phyloP scores from a whole-genome alignment of 139 green algal genomes.

The Tetraselmis striata region DNA sequence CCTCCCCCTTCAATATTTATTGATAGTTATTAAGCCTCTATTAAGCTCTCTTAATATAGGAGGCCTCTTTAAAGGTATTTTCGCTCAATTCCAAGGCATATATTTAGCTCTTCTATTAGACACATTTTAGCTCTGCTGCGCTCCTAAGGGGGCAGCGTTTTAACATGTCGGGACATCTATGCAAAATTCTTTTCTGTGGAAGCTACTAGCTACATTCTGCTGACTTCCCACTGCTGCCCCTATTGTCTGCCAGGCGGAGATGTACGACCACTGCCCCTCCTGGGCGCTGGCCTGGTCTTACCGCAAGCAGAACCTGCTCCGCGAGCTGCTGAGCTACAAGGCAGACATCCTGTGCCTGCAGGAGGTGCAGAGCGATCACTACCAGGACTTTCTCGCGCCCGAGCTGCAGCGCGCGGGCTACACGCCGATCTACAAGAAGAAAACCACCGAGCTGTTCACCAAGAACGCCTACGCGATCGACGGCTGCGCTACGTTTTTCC shows the following conservation, averaged over 20 bases:
- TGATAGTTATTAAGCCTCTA: too few relatives aligned
- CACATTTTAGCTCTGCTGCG: too few relatives aligned
- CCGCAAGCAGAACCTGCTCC: slow-evolving; percentile 85
- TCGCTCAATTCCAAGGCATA: too few relatives aligned
- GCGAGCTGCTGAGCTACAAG: slow-evolving; percentile 80
- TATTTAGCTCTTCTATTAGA: too few relatives aligned
- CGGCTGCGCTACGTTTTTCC: slow-evolving; percentile 97
- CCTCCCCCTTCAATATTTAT: too few relatives aligned
- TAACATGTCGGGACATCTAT: too few relatives aligned
- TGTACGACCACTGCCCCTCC: slow-evolving; percentile 72
- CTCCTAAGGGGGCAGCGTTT: too few relatives aligned
- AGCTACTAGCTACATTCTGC: too few relatives aligned
- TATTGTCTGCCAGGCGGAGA: slow-evolving; percentile 63
- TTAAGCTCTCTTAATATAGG: too few relatives aligned
- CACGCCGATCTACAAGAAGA: slow-evolving; percentile 97
- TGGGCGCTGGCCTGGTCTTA: slow-evolving; percentile 93
- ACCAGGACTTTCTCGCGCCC: slow-evolving; percentile 54
- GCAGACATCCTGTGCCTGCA: slow-evolving; percentile 96
- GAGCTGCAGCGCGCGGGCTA: slow-evolving; percentile 88
- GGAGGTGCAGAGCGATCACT: slow-evolving; percentile 93
- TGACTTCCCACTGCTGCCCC: background rate
- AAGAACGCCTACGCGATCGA: slow-evolving; percentile 81
- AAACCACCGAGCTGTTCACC: slow-evolving; percentile 89
- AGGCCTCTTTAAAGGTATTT: too few relatives aligned
- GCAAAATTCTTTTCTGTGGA: too few relatives aligned